A percentile compares a stretch with the other conserved stretches of the same genome.
Conservation (phyloP, 192 early-diverging fungal genomes). For the Globomyces pollinis-pini region DNA sequence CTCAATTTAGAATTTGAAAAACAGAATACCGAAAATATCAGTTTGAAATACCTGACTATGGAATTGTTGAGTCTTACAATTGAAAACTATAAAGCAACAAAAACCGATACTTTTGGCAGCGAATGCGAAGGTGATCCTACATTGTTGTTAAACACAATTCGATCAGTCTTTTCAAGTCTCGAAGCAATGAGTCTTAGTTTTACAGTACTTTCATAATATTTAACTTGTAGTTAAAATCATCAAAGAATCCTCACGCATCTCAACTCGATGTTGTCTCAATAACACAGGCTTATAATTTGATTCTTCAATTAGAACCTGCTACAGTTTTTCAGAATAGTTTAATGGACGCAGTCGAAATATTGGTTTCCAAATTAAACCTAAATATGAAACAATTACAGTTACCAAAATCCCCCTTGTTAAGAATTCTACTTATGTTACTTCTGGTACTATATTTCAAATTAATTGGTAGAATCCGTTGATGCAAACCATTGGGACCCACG, state of each 20-base stretch:
- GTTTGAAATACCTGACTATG: conserved; percentile 22
- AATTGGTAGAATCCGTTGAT: conserved; percentile 48
- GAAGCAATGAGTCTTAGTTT: conserved; percentile 35
- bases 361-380: conserved; percentile 42
- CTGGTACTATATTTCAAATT: conserved; percentile 21
- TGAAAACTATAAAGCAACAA: conserved; percentile 18
- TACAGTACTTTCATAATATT: conserved; percentile 17
- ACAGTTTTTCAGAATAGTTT: conserved; percentile 32
- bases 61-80: conserved; percentile 26
- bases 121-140: conserved; percentile 6
- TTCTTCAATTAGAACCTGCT: conserved; percentile 19
- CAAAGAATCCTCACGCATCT: conserved; percentile 11
- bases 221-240: neutral
- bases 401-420: conserved; percentile 14
- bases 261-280: conserved; percentile 27
- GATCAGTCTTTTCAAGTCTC: conserved; percentile 29
- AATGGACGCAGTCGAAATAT: conserved; percentile 46
- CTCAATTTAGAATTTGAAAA: neutral
- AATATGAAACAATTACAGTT: conserved; percentile 28
- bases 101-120: neutral
- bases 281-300: conserved; percentile 22
- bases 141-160: conserved; percentile 26
- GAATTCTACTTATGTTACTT: conserved; percentile 23
- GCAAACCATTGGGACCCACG: conserved; percentile 29
- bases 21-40: conserved; percentile 6